Base-by-base conservation (phyloP, 2,329 filamentous ascomycete species). In the Fusarium nisikadoi region DNA sequence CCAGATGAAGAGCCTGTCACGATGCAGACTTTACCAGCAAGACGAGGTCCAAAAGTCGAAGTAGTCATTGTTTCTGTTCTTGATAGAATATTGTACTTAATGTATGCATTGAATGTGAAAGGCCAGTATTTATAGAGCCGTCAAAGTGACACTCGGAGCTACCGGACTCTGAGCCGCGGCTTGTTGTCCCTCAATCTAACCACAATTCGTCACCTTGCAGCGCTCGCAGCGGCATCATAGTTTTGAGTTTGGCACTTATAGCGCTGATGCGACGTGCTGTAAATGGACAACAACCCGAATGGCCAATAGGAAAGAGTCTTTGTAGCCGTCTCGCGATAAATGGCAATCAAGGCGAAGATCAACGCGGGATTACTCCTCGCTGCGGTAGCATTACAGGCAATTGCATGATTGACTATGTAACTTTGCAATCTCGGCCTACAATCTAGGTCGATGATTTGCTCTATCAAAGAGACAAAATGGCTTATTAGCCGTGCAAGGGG, bases 1-100 rank as follows among this genome's bases (percentile, higher is more conserved):
- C 85, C 85, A 0, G 84, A 85, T 1, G 84, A 85, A 4, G 83
- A 77, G 16, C 85, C 85, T 0, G 85, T 86, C 10, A 87, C 78
- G 29, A 86, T 81, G 79, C 80, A 69, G 80, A 86, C 64, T 27
- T 76, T 76, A 27, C 41, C 62, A 13, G 60, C 29, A 5, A 76
- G 52, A 14, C 75, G 71, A 4, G 55, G 43, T 4, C 33, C 23
- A 31, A 50, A 29, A 9, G 60, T 23, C 13, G 35, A 31, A 31
- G 60, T 25, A 3, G 74, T 50, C 53, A 58, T 67, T 29, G 3
- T 52, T 4, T 8, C 13, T n/a, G 3, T n/a, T 14, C 19, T 13
- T 31, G 6, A 29, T 17, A 2, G 6, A 8, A 7, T 20, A 14
- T 5, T 19, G 4, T 2, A 39, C 1, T 6, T 36, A 12, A 9